Conservation (phyloP, 1,284 basidiomycete genomes). For the Quambalaria eucalypti region DNA sequence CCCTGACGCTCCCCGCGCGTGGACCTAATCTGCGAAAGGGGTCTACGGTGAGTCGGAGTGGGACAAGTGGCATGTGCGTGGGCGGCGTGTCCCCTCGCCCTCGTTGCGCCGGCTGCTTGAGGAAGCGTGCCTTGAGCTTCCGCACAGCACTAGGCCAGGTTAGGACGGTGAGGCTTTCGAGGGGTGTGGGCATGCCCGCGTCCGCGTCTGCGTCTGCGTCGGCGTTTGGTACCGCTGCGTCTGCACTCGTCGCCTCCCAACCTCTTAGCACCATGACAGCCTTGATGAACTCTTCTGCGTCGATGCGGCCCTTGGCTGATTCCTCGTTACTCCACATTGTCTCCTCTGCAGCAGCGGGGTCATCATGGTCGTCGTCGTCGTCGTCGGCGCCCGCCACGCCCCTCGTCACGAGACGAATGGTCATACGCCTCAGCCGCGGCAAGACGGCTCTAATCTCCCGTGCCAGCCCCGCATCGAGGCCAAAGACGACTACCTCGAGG, state of each 20-base stretch:
- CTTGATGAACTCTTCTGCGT: not conserved
- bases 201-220: too few relatives aligned
- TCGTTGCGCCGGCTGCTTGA: not conserved
- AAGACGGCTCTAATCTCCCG: constrained; percentile 16
- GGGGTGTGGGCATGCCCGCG: not conserved
- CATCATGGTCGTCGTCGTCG: not conserved
- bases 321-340: too few relatives aligned
- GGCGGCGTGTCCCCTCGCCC: not conserved
- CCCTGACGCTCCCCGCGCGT: not conserved
- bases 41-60: not conserved
- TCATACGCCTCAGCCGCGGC: constrained; percentile 17
- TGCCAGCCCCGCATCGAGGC: constrained; percentile 18
- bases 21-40: not conserved
- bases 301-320: not conserved
- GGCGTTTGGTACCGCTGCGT: too few relatives aligned
- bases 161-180: not conserved
- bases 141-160: not conserved
- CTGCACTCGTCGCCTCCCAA: too few relatives aligned
- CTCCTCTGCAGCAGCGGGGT: not conserved
- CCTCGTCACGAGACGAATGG: constrained; percentile 9
- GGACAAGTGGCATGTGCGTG: not conserved
- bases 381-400: not conserved
- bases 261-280: not conserved
- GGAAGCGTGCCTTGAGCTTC: not conserved
- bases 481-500: constrained; percentile 28